Percentiles rank a stretch among this genome's conserved stretches.
Conservation (phyloP, 495 filamentous ascomycete species). For the Penicillium antarcticum region DNA sequence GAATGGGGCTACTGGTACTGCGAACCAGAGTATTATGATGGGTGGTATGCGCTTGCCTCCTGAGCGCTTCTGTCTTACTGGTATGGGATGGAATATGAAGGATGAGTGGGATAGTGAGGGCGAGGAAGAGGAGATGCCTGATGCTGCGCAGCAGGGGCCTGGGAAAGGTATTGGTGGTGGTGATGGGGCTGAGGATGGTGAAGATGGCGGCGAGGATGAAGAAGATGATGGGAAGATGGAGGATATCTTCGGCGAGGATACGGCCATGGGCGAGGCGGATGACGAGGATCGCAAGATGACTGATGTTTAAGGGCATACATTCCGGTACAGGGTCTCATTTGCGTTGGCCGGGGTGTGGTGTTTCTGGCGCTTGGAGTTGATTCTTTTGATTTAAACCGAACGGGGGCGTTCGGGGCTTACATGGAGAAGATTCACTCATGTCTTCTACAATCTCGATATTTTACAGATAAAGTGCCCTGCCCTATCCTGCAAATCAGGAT, state of each 20-base stretch:
- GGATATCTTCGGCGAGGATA: slow-evolving; percentile 53
- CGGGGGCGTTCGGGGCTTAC: background rate
- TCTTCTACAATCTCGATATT: background rate
- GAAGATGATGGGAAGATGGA: slow-evolving; percentile 60
- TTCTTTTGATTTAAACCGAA: background rate
- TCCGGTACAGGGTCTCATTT: background rate
- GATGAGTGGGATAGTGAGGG: slow-evolving; percentile 71
- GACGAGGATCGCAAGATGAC: slow-evolving; percentile 49
- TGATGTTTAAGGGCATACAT: slow-evolving; percentile 31
- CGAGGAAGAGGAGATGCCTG: slow-evolving; percentile 49
- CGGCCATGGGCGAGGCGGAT: slow-evolving; percentile 44
- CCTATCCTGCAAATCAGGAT: background rate
- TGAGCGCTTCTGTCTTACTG: slow-evolving; percentile 89
- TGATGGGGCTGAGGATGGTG: slow-evolving; percentile 35
- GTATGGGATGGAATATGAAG: slow-evolving; percentile 76
- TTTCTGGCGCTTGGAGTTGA: slow-evolving; percentile 23
- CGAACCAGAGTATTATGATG: slow-evolving; percentile 38
- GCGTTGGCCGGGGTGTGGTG: slow-evolving; percentile 14
- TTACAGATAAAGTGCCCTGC: background rate
- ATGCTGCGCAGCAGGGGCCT: slow-evolving; percentile 21
- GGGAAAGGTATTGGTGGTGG: slow-evolving; percentile 14
- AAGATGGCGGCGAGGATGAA: slow-evolving; percentile 33
- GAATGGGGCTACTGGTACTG: slow-evolving; percentile 11
- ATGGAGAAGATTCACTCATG: background rate
- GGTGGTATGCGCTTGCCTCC: slow-evolving; percentile 79